Evolutionary conservation across 2,329 filamentous ascomycete genomes (phyloP), one percentile per base, ranked within the genome.

Genomic region (Coleophoma crateriformis): DNA sequence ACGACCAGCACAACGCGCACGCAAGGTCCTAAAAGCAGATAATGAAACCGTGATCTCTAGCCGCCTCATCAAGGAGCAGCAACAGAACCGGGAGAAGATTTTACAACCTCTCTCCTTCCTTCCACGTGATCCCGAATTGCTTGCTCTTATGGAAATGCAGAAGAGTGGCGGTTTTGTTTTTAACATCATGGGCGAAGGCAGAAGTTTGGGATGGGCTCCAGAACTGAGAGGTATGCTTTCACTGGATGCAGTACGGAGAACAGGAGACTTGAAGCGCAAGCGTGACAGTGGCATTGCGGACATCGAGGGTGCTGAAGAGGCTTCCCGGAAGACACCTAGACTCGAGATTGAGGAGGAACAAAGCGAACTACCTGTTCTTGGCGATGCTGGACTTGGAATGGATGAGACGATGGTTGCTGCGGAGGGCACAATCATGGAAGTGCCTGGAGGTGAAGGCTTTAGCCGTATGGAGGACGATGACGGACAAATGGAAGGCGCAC

Each of bases 191-290:
- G 85, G 88, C 47, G 89, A 91, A 54, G 88, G 85, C 35, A 83
- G 88, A 55, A 85, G 84, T 58, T 78, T 81, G 57, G 82, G 81
- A 39, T 96, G 90, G 91, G 92, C 92, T 3, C 92, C 92, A 1
- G 94, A 99, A 69, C 78, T 99, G 17, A 85, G 89, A 52, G 90
- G 87, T n/a, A 82, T 99, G 61, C 74, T 97, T n/a, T 95, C 90
- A 1, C 75, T 96, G 39, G 89, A 95, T 56, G 79, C 88, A 13
- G 79, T 95, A 14, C 84, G 85, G 53, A 83, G 83, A 50, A 79
- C 85, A 39, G 86, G 84, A 50, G 90, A 95, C 53, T 78, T 92
- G 49, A 99, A 97, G 79, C 82, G 94, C 51, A 99, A 99, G 77
- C 85, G 94, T 27, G 90, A 96, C 62, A 90, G 86, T 60, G 90